Evolutionary conservation across 805 yeast genomes (phyloP).

Genomic region (Saccharomycopsis schoenii): DNA sequence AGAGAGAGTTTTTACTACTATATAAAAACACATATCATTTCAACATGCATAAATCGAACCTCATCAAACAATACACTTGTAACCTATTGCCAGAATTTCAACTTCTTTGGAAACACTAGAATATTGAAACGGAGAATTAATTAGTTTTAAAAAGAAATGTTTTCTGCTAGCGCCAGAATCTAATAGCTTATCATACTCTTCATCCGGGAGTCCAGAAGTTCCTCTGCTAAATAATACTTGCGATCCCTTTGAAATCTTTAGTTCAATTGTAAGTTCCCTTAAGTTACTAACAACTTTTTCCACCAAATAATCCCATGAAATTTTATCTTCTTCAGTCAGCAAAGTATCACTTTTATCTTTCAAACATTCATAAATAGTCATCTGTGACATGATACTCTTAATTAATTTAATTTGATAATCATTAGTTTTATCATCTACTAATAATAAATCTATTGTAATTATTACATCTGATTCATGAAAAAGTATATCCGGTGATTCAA

Average conservation of each 20-base stretch:
- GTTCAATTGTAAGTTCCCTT: background rate
- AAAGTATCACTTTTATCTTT: background rate
- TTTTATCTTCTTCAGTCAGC: background rate
- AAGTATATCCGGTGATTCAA: background rate
- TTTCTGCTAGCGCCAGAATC: slow-evolving; percentile 1
- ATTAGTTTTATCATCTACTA: background rate
- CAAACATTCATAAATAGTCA: background rate
- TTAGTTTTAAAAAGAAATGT: slow-evolving; percentile 9
- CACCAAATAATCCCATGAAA: background rate
- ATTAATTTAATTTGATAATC: background rate
- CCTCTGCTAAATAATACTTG: background rate
- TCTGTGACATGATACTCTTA: background rate
- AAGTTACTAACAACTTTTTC: background rate
- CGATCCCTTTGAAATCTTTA: background rate
- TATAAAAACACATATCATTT: background rate
- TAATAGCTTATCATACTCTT: background rate
- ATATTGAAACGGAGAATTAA: slow-evolving; percentile 7
- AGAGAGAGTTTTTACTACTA: background rate
- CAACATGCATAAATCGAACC: background rate
- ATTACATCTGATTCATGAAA: background rate
- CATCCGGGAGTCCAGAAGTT: background rate
- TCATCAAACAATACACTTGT: background rate
- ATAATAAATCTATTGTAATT: background rate
- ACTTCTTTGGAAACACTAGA: background rate
- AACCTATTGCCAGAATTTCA: slow-evolving; percentile 5